Base-by-base conservation (phyloP, 2,329 filamentous ascomycete genomes). In the Colletotrichum sidae region DNA sequence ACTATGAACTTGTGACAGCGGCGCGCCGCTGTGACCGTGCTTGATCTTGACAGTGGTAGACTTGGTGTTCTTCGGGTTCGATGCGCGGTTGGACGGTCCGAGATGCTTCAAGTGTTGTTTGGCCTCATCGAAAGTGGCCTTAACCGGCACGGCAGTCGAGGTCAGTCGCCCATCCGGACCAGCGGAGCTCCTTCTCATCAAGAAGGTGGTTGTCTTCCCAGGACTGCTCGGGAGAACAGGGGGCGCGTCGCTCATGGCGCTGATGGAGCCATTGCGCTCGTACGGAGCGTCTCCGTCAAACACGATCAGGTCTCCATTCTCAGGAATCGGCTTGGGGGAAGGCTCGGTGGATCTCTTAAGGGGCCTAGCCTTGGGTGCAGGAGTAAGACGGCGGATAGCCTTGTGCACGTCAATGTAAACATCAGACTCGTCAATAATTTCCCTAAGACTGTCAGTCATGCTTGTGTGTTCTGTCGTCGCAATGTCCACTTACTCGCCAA, bases 321-420 rank as follows among this genome's bases (percentile, higher is more conserved):
- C 50, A 4, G 44, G 46, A 25, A 61, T 60, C 6, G 41, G 15
- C 13, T 39, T 68, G 1, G 76, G 66, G 45, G 74, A 68, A 11
- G 76, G 68, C 42, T 76, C 73, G 1, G 80, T 78, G 33, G 73
- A 70, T 56, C 75, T 74, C 60, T 72, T 85, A 25, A 74, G 77
- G 37, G 81, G 85, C 60, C 91, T 88, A 49, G 89, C 89, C 73
- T 93, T 91, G 1, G 95, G 95, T 2, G 94, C 94, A 1, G 94
- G 94, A 17, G 91, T 88, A 72, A 96, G 87, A 56, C 96, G 92
- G 63, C 96, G 89, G 70, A 99, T 97, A 25, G 96, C 96, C 81
- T 98, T 98, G 83, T 98, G 96, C 2, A 99, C 94, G 77, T 99
- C 96, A 69, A 99, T 91, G 73, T 97, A 99, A 10, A 99, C 96